A percentile compares a stretch with the other conserved stretches of the same genome.
These are phyloP conservation scores for Filosporella fistucella DNA, from an alignment of 495 filamentous ascomycete species.

Conservation along the genomic window DNA sequence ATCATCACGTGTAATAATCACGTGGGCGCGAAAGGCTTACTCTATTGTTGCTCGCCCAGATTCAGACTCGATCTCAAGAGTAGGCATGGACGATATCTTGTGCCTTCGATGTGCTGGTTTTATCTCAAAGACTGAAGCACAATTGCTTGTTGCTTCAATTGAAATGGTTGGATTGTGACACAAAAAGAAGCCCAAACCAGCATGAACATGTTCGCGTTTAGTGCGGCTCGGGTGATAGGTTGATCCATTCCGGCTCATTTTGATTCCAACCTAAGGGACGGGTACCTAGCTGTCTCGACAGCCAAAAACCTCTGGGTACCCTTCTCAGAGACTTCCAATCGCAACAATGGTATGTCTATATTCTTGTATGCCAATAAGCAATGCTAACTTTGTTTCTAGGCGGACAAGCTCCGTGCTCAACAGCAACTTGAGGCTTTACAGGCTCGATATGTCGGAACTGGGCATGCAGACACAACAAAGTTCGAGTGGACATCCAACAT, in stretches of 20 bases:
- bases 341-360: not conserved
- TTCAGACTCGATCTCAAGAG: not conserved
- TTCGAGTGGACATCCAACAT: constrained; percentile 95
- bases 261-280: constrained; percentile 1
- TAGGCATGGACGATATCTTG: not conserved
- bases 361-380: not conserved
- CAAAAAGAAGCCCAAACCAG: no score
- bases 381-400: constrained; percentile 39
- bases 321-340: not conserved
- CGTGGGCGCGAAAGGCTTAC: not conserved
- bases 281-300: not conserved
- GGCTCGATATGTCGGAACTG: constrained; percentile 89
- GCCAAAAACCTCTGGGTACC: not conserved
- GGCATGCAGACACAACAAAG: constrained; percentile 96
- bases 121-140: no score
- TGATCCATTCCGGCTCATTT: constrained; percentile 4
- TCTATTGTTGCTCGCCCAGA: constrained; percentile 5
- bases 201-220: constrained; percentile 2
- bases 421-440: constrained; percentile 97
- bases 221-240: not conserved
- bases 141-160: no score
- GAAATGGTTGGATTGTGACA: no score
- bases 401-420: constrained; percentile 94
- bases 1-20: constrained; percentile 7
- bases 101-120: no score